Conservation (phyloP, 305 asterid genomes). For the Fraxinus sp. region DNA sequence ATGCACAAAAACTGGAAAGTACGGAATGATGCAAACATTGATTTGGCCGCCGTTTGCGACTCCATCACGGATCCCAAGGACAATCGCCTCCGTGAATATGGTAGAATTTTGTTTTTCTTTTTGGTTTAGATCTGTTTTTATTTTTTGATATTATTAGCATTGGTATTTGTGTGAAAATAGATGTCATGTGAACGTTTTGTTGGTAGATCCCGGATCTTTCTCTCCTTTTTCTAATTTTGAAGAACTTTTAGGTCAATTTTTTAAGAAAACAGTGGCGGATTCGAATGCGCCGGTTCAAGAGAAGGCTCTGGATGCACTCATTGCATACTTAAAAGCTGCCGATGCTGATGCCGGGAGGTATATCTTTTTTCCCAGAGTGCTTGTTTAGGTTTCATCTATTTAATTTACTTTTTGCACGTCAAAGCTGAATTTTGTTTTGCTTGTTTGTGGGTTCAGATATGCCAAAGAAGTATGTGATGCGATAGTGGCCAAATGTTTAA, state of each 20-base stretch:
- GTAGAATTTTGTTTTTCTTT: slow-evolving; percentile 47
- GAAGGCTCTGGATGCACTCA: slow-evolving; percentile 96
- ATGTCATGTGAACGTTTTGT: slow-evolving; percentile 31
- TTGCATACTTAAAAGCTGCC: slow-evolving; percentile 86
- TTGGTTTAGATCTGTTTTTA: slow-evolving; percentile 45
- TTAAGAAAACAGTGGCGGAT: slow-evolving; percentile 81
- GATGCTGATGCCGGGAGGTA: slow-evolving; percentile 97
- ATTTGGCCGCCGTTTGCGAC: slow-evolving; percentile 88
- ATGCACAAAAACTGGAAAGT: slow-evolving; percentile 99
- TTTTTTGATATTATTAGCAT: slow-evolving; percentile 22
- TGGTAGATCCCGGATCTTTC: slow-evolving; percentile 30
- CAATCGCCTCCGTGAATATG: slow-evolving; percentile 83
- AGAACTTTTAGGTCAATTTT: slow-evolving; percentile 60
- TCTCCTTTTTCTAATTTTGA: slow-evolving; percentile 7
- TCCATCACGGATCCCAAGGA: slow-evolving; percentile 92
- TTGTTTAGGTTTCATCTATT: slow-evolving; percentile 9
- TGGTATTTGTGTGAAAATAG: slow-evolving; percentile 31
- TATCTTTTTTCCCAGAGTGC: slow-evolving; percentile 4
- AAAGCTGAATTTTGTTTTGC: slow-evolving; percentile 13
- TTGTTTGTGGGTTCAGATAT: slow-evolving; percentile 41
- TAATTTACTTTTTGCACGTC: background rate
- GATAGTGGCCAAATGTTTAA: slow-evolving; percentile 84
- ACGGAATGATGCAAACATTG: slow-evolving; percentile 91
- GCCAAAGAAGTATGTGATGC: slow-evolving; percentile 97
- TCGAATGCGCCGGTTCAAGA: slow-evolving; percentile 98